Evolutionary conservation across 257 asterid species (phyloP).

Genomic region (Nicotiana tomentosiformis): DNA sequence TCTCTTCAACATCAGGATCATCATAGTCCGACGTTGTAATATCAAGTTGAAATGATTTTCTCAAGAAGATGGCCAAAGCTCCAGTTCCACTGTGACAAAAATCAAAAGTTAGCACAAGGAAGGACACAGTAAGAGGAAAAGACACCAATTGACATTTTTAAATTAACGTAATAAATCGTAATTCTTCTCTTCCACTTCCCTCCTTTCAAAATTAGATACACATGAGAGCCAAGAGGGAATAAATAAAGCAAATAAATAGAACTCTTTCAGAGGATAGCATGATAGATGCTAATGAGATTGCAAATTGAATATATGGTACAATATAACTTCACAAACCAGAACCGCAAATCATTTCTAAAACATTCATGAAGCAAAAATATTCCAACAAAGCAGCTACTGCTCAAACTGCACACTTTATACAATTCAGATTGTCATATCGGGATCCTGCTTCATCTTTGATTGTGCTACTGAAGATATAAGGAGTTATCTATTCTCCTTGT

Average conservation of each 20-base stretch:
- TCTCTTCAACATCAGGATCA: slow-evolving; percentile 77
- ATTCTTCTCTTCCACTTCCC: neutral
- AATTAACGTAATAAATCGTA: no score
- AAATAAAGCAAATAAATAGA: neutral
- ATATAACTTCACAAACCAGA: neutral
- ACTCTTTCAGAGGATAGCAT: neutral
- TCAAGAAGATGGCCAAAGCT: slow-evolving; percentile 83
- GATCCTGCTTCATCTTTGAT: neutral
- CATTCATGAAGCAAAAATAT: neutral
- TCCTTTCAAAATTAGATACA: neutral
- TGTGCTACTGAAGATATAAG: neutral
- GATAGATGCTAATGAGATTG: neutral
- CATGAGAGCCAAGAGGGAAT: neutral
- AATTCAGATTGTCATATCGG: neutral
- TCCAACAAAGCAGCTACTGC: neutral
- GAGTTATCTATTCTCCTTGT: neutral
- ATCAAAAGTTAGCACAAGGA: slow-evolving; percentile 10
- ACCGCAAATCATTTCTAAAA: neutral
- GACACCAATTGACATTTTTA: neutral
- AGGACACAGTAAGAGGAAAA: neutral
- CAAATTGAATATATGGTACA: neutral
- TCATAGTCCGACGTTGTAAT: slow-evolving; percentile 96
- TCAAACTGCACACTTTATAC: neutral
- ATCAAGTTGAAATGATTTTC: slow-evolving; percentile 54
- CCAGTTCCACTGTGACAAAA: slow-evolving; percentile 86